A percentile compares a stretch with the other conserved stretches of the same genome.
Conservation (phyloP, 2,329 filamentous ascomycete species). For the Chaetomiaceae sp. region DNA sequence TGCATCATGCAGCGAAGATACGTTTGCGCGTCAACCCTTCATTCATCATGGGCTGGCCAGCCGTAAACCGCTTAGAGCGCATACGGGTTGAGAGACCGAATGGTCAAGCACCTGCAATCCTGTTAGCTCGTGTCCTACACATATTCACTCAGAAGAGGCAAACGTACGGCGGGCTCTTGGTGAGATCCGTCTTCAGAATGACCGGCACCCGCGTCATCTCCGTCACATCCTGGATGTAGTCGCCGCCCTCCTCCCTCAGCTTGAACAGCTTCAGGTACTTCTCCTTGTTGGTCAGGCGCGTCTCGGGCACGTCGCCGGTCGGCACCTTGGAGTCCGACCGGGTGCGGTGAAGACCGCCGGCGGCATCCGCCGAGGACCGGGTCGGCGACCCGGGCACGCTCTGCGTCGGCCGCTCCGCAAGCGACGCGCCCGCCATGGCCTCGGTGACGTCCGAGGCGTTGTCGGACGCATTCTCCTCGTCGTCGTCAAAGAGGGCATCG, state of each 20-base stretch:
- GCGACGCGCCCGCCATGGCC: conserved; percentile 83
- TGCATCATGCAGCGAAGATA: not conserved
- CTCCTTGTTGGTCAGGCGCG: conserved; percentile 85
- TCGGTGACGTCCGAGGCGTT: conserved; percentile 86
- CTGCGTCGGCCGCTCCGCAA: conserved; percentile 85
- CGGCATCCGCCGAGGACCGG: conserved; percentile 62
- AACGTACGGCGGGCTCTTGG: conserved; percentile 98
- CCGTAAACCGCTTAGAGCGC: conserved; percentile 50
- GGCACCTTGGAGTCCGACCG: conserved; percentile 92
- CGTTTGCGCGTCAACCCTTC: not conserved
- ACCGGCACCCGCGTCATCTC: conserved; percentile 98
- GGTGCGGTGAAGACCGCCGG: conserved; percentile 73
- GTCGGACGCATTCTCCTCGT: conserved; percentile 82
- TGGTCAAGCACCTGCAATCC: conserved; percentile 66
- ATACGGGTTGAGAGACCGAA: conserved; percentile 76
- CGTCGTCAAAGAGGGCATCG: conserved; percentile 93
- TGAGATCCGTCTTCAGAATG: conserved; percentile 95
- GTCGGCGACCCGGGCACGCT: conserved; percentile 91
- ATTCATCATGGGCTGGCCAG: not conserved
- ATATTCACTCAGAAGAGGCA: not conserved
- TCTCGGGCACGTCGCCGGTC: conserved; percentile 68
- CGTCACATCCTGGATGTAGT: conserved; percentile 96
- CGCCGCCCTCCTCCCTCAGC: conserved; percentile 84
- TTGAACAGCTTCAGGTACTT: conserved; percentile 90
- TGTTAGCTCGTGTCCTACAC: conserved; percentile 36